phyloP scores from a whole-genome alignment of 2,329 filamentous ascomycete genomes.

The Fusarium coffeatum region DNA sequence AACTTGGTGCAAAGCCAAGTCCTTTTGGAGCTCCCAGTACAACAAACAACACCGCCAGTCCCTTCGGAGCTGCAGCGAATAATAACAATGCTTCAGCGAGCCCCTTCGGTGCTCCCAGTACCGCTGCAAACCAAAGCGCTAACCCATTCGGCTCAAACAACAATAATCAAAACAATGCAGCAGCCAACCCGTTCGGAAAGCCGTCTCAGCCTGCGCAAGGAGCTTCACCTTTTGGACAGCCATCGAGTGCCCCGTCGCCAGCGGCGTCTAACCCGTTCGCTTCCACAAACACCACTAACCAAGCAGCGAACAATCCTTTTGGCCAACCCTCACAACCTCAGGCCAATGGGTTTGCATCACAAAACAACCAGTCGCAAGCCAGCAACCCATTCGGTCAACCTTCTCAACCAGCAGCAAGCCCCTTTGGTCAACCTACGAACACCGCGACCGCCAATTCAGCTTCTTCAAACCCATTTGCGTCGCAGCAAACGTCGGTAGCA shows the following conservation, averaged over 20 bases:
- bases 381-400: constrained; percentile 45
- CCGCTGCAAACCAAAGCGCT: constrained; percentile 28
- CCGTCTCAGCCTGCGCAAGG: constrained; percentile 32
- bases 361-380: constrained; percentile 39
- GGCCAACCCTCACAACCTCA: constrained; percentile 42
- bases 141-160: constrained; percentile 39
- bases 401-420: constrained; percentile 24
- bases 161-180: constrained; percentile 33
- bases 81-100: constrained; percentile 43
- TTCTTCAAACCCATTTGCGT: constrained; percentile 45
- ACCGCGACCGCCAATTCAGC: not conserved
- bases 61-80: constrained; percentile 44
- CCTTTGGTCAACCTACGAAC: constrained; percentile 46
- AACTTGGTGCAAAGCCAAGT: constrained; percentile 54
- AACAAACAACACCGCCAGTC: constrained; percentile 39
- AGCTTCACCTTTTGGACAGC: constrained; percentile 40
- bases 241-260: constrained; percentile 15
- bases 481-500: constrained; percentile 21
- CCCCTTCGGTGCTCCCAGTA: constrained; percentile 46
- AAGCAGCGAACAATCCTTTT: constrained; percentile 45
- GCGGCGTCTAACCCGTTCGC: constrained; percentile 48
- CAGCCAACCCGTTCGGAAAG: constrained; percentile 46
- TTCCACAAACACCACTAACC: constrained; percentile 27
- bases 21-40: constrained; percentile 50
- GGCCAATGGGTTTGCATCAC: constrained; percentile 40